Evolutionary conservation across 2,329 filamentous ascomycete genomes (phyloP), one percentile per base, ranked within the genome.

Genomic region (Clonostachys solani): DNA sequence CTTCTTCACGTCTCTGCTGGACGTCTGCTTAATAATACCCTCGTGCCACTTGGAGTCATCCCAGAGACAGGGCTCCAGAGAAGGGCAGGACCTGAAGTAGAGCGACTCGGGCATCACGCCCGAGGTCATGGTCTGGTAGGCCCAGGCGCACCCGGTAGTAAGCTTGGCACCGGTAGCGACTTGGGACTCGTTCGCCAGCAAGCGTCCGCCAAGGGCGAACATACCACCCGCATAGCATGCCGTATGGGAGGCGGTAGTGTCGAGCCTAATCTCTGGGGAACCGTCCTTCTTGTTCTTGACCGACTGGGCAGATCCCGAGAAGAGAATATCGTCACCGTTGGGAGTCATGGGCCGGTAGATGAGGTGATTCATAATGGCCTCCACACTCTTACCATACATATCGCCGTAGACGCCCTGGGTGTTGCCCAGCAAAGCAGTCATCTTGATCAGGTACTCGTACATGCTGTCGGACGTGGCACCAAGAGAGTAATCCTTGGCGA

Each of bases 261-360:
- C 62, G 40, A 79, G 73, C 13, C 74, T 60, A 46, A 68, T 68
- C 8, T 71, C 65, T 3, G 68, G 69, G 10, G 75, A 66, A 12
- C 65, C 68, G 43, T 47, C 68, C 69, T 74, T 76, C 17, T 56
- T 43, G 2, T 54, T 76, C 17, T 57, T 43, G 7, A 47, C 51
- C 1, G 56, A 50, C 29, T 58, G 51, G 5, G 61, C 51, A 9
- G 63, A 61, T 12, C 75, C 84, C 0, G 80, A 71, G 15, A 89
- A 73, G 3, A 90, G 73, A 3, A 91, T 81, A 50, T 89, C 79
- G 4, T 74, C 70, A 41, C 77, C 72, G 5, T 74, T 67, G 0
- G 80, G 79, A 1, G 80, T 75, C 74, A 87, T 83, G 1, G 87
- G 87, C 2, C 83, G 78, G 66, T 84, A 91, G 47, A 92, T 74